Conservation (phyloP, 75 land plant genomes). For the Ceratopteris richardii region DNA sequence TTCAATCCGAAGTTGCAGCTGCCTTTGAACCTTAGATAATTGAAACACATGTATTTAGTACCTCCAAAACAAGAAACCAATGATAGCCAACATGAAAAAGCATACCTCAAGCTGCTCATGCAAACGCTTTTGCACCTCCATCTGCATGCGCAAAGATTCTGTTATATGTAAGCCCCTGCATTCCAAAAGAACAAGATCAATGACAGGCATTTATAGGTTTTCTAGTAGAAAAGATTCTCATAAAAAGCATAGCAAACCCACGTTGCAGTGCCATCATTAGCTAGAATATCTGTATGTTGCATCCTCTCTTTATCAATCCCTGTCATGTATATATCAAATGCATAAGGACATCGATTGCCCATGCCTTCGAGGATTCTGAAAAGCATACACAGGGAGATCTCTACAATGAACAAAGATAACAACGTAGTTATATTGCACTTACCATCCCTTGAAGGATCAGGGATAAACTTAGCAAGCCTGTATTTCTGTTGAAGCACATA, state of each 20-base stretch:
- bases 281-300: conserved; percentile 21
- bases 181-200: background rate
- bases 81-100: no score
- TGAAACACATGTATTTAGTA: background rate
- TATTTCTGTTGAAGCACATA: conserved; percentile 58
- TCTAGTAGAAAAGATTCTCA: background rate
- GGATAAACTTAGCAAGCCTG: conserved; percentile 91
- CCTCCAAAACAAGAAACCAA: no score
- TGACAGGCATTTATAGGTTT: background rate
- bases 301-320: no score
- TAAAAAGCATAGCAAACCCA: conserved; percentile 29
- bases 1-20: conserved; percentile 87
- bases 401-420: no score
- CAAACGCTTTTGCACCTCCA: conserved; percentile 50
- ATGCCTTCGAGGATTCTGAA: background rate
- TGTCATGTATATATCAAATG: background rate
- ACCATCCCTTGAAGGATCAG: conserved; percentile 83
- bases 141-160: conserved; percentile 49
- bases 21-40: conserved; percentile 78
- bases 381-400: background rate
- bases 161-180: conserved; percentile 41
- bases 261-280: conserved; percentile 67
- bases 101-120: conserved; percentile 49
- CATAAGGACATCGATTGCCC: background rate
- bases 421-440: conserved; percentile 11